phyloP scores from a whole-genome alignment of 768 basidiomycete species.

The Mrakia blollopis region DNA sequence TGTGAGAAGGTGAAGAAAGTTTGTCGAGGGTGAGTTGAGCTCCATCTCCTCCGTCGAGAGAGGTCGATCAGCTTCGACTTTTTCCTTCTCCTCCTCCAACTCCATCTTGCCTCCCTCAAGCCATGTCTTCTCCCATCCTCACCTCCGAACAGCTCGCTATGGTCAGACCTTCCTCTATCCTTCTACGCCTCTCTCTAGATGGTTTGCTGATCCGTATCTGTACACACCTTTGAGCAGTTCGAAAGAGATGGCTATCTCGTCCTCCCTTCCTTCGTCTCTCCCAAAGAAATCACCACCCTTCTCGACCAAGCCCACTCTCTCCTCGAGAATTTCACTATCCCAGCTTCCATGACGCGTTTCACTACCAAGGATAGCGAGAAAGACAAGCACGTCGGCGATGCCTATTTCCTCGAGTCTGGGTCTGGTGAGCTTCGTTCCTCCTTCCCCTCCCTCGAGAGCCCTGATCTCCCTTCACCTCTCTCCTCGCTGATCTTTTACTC shows the following conservation, averaged over 20 bases:
- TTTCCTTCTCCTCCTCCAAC: background rate
- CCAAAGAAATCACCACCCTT: slow-evolving; percentile 58
- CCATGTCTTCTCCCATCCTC: slow-evolving; percentile 1
- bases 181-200: background rate
- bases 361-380: slow-evolving; percentile 58
- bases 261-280: slow-evolving; percentile 64
- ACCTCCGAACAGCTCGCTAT: slow-evolving; percentile 21
- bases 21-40: background rate
- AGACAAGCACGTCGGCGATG: slow-evolving; percentile 73
- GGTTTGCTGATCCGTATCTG: too few relatives aligned
- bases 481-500: too few relatives aligned
- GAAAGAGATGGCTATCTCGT: slow-evolving; percentile 56
- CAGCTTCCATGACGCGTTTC: slow-evolving; percentile 86
- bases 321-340: slow-evolving; percentile 68
- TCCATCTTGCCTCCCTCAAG: background rate
- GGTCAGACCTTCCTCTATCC: background rate
- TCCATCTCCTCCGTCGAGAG: background rate
- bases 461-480: too few relatives aligned
- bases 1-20: background rate
- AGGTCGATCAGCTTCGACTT: background rate
- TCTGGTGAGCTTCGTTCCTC: too few relatives aligned
- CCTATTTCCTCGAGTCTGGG: slow-evolving; percentile 68
- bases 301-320: slow-evolving; percentile 67
- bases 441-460: too few relatives aligned
- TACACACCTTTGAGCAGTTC: slow-evolving; percentile 13